phyloP scores from a whole-genome alignment of 2,329 filamentous ascomycete genomes.

The Venturia effusa region DNA sequence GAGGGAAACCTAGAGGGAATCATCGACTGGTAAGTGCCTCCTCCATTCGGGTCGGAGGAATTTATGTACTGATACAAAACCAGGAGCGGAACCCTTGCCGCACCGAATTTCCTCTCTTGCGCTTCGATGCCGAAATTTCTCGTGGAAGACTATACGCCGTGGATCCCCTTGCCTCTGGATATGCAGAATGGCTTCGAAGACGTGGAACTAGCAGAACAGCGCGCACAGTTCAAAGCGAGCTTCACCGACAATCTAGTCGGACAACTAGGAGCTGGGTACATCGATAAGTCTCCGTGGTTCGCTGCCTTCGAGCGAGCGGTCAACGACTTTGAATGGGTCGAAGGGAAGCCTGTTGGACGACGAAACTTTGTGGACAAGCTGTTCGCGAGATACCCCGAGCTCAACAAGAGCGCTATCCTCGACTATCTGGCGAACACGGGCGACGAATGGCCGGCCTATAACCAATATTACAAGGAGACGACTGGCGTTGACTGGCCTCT shows the following conservation, averaged over 20 bases:
- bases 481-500: background rate
- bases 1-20: slow-evolving; percentile 14
- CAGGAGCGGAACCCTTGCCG: background rate
- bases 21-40: slow-evolving; percentile 12
- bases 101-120: background rate
- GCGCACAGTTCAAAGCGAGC: background rate
- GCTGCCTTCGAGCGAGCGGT: background rate
- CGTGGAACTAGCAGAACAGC: background rate
- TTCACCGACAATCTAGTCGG: background rate
- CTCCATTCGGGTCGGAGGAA: background rate
- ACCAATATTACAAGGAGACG: background rate
- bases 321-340: background rate
- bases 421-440: background rate
- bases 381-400: background rate
- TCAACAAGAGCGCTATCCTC: background rate
- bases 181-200: background rate
- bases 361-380: background rate
- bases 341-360: background rate
- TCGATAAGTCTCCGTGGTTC: background rate
- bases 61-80: background rate
- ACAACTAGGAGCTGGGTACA: background rate
- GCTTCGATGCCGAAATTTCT: background rate
- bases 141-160: background rate
- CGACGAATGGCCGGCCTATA: background rate
- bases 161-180: background rate